phyloP scores from a whole-genome alignment of 352 stramenopile species.

The Pythium rhizo-oryzae region DNA sequence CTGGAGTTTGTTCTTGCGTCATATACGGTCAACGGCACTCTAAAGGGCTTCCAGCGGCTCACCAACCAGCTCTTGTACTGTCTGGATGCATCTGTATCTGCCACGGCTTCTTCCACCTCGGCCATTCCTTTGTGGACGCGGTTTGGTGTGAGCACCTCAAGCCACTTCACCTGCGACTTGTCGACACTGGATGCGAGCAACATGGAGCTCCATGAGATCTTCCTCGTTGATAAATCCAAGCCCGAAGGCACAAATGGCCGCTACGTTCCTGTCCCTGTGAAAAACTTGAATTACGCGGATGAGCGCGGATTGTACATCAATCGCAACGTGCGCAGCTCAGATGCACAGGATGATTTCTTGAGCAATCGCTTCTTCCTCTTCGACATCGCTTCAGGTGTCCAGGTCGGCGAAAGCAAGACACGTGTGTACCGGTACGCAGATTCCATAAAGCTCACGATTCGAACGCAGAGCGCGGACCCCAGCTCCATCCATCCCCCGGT shows the following conservation, averaged over 20 bases:
- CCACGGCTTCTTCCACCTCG: slow-evolving; percentile 20
- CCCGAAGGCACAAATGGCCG: slow-evolving; percentile 43
- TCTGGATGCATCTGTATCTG: slow-evolving; percentile 24
- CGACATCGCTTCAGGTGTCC: slow-evolving; percentile 77
- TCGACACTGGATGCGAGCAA: slow-evolving; percentile 38
- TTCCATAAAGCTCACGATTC: slow-evolving; percentile 65
- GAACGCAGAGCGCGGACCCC: slow-evolving; percentile 46
- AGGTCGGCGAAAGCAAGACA: slow-evolving; percentile 43
- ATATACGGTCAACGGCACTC: slow-evolving; percentile 90
- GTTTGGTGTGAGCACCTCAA: slow-evolving; percentile 73
- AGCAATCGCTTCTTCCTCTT: slow-evolving; percentile 93
- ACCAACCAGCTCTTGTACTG: slow-evolving; percentile 88
- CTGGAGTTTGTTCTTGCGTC: slow-evolving; percentile 86
- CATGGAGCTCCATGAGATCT: slow-evolving; percentile 91
- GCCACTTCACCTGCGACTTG: slow-evolving; percentile 76
- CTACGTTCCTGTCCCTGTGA: slow-evolving; percentile 88
- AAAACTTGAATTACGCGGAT: slow-evolving; percentile 84
- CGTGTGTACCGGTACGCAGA: slow-evolving; percentile 75
- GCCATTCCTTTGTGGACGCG: slow-evolving; percentile 61
- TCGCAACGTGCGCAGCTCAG: slow-evolving; percentile 53
- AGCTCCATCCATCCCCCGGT: slow-evolving; percentile 68
- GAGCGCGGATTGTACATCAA: slow-evolving; percentile 73
- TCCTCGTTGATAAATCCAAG: slow-evolving; percentile 84
- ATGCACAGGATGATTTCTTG: slow-evolving; percentile 84
- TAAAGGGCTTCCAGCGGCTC: slow-evolving; percentile 72